Evolutionary conservation across 352 stramenopile species (phyloP), one percentile per base, ranked within the genome.

Genomic region (Albugo laibachii): DNA sequence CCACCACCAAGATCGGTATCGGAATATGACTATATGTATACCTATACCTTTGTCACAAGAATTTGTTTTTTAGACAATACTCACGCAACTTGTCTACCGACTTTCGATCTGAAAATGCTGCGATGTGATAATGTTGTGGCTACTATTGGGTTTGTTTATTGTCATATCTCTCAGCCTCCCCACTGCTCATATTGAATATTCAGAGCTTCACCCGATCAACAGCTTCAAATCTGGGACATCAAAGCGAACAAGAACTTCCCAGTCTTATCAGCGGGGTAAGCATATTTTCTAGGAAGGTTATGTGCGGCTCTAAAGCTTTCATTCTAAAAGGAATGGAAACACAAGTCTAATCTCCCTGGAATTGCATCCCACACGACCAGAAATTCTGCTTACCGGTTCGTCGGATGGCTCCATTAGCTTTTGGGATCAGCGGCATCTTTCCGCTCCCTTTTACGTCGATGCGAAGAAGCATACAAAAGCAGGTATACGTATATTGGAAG

Each of bases 221-320:
- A 85, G 24, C 56, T 88, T 53, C 68, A 74, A 36, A 50, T 88
- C n/a, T 88, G 76, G 76, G 76, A 88, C 38, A 56, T 80, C 43
- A 55, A 54, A 27, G 55, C 58, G 14, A 84, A 74, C 54, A 60
- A 65, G 36, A 48, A 65, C 35, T 82, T 66, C 44, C 72, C 73
- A 31, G 60, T 83, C 42, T 61, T 48, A 0, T 65, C 64, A 13
- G 55, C 59, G 16, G 70, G 82, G 70, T 88, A 69, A 47, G 72
- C 64, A 48, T 13, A 15, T 50, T 19, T 42, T 40, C 13, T 52
- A n/a, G 15, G 12, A 43, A 45, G 21, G 21, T 41, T 41, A 6
- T 6, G 6, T 13, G 43, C 36, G 15, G 14, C 54, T 41, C 2
- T 48, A n/a, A 31, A 49, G 46, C 49, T 38, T 15, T 45, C 34